Evolutionary conservation across 2,329 filamentous ascomycete species (phyloP), one percentile per base, ranked within the genome.

Genomic region (Aquanectria penicillioides): DNA sequence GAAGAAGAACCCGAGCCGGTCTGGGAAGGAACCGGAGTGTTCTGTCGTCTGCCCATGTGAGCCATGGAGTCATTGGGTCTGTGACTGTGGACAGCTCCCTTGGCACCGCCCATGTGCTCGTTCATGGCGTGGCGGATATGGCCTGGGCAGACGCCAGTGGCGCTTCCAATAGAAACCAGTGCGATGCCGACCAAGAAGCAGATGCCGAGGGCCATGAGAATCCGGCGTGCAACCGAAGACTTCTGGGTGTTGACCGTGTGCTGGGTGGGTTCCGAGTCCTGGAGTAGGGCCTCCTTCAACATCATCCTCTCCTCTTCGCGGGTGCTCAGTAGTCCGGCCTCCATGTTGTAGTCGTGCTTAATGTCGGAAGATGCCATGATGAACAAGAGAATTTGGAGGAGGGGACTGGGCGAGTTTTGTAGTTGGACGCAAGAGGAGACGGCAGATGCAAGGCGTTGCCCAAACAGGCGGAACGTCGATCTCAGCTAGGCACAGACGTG

Each of bases 1-100:
- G 26, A 25, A 51, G n/a, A n/a, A 12, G 41, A 46, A n/a, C 41
- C 28, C 25, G 55, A 48, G 9, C 54, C 43, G 37, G 61, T 59
- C 29, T 59, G 48, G 43, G 57, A 46, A n/a, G 67, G 44, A 6
- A 20, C 55, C 28, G 67, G 67, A 51, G 77, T 73, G 62, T 88
- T 71, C 62, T 77, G 84, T 62, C 89, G 84, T 74, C 86, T 87
- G 31, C 86, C 89, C 55, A 93, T 76, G 56, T 86, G 84, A 53
- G 89, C 81, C 62, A 92, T 78, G 57, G 85, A 55, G 15, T 69
- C 62, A 33, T 69, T 67, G 57, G 64, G 63, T 46, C 48, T 63
- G 58, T 69, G 64, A 28, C 62, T 50, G 38, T 41, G 65, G 54
- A 69, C 59, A 44, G 58, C 64, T 41, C 68, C 62, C 54, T 69